Evolutionary conservation across 768 basidiomycete genomes (phyloP).

Genomic region (Lactarius sanguifluus): DNA sequence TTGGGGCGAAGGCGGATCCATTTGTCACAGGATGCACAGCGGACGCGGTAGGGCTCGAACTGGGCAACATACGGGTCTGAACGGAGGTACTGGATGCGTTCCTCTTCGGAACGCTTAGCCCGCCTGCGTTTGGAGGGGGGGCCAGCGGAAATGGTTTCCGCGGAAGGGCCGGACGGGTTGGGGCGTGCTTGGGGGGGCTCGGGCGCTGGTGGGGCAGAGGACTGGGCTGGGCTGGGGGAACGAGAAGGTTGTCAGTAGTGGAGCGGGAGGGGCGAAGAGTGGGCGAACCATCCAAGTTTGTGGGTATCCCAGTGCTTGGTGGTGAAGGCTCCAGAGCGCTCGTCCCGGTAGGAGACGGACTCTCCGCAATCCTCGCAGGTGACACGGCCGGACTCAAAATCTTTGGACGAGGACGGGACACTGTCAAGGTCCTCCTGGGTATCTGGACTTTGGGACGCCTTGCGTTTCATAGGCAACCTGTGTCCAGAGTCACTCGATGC

Average conservation of each 20-base stretch:
- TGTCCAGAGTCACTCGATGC: neutral
- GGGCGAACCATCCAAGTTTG: slow-evolving; percentile 51
- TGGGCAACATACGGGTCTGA: slow-evolving; percentile 76
- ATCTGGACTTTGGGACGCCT: slow-evolving; percentile 14
- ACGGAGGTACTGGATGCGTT: slow-evolving; percentile 67
- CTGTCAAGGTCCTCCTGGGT: neutral
- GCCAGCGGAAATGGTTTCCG: slow-evolving; percentile 10
- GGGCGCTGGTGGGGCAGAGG: slow-evolving; percentile 12
- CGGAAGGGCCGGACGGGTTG: neutral
- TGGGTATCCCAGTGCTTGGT: slow-evolving; percentile 69
- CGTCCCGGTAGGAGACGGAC: slow-evolving; percentile 66
- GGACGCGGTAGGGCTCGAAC: slow-evolving; percentile 76
- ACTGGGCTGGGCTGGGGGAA: slow-evolving; percentile 7
- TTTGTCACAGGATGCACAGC: slow-evolving; percentile 79
- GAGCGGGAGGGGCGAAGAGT: neutral
- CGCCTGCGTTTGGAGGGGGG: slow-evolving; percentile 56
- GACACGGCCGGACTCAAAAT: slow-evolving; percentile 66
- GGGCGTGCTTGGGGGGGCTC: slow-evolving; percentile 4
- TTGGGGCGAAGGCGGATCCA: slow-evolving; percentile 86
- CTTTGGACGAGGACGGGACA: slow-evolving; percentile 33
- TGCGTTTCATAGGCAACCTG: slow-evolving; percentile 22
- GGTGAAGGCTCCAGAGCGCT: slow-evolving; percentile 60
- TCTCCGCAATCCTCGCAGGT: slow-evolving; percentile 63
- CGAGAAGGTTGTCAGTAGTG: neutral
- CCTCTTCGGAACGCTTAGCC: slow-evolving; percentile 75